These are phyloP conservation scores for Fonsecaea nubica DNA, from an alignment of 2,329 filamentous ascomycete species.

Conservation along the genomic window DNA sequence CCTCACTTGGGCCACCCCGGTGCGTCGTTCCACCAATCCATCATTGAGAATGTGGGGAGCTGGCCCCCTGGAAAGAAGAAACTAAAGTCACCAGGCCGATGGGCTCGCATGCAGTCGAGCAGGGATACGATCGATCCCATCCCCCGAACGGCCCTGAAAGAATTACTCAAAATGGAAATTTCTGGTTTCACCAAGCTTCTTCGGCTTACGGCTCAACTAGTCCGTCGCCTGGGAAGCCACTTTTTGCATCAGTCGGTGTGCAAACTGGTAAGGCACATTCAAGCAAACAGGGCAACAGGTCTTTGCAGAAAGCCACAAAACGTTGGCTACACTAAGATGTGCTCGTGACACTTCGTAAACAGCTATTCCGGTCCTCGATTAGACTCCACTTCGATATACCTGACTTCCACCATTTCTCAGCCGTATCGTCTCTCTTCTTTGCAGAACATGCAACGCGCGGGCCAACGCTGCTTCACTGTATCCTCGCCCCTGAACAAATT, in stretches of 20 bases:
- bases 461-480: conserved; percentile 88
- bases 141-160: background rate
- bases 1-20: background rate
- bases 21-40: background rate
- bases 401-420: conserved; percentile 58
- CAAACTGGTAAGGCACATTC: background rate
- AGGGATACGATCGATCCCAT: background rate
- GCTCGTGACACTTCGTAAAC: conserved; percentile 25
- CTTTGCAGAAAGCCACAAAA: conserved; percentile 1
- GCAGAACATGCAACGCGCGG: conserved; percentile 81
- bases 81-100: background rate
- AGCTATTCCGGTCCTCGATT: conserved; percentile 19
- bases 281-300: background rate
- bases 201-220: background rate
- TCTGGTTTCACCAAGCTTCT: background rate
- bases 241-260: background rate
- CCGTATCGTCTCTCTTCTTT: conserved; percentile 76
- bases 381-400: conserved; percentile 56
- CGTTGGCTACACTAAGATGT: background rate
- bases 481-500: conserved; percentile 90
- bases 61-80: background rate
- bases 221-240: background rate
- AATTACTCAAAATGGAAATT: background rate
- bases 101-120: background rate
- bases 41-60: background rate